Evolutionary conservation across 2,329 filamentous ascomycete genomes (phyloP), one percentile per base, ranked within the genome.

Genomic region (Trichoderma sp.): DNA sequence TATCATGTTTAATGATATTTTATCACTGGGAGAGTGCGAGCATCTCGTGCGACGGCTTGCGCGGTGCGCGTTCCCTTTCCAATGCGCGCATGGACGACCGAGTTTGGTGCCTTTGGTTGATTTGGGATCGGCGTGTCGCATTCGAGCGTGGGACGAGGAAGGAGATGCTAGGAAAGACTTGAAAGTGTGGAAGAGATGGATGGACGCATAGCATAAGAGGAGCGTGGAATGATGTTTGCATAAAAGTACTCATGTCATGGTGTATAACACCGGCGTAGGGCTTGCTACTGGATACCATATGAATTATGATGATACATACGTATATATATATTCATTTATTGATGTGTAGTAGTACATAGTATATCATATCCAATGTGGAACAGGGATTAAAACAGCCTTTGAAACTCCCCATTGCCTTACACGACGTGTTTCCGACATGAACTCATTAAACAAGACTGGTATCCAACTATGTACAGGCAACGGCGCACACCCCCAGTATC

Each of bases 1-100:
- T 2, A 89, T 96, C 76, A 95, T 94, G 91, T 96, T 96, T 79
- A 95, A 95, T 73, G 93, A 96, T 74, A 75, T 80, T 6, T 79
- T 96, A 8, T 83, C 82, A 0, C 71, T 76, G 0, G 78, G 82
- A 0, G 84, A 93, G 71, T 95, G 92, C 73, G 72, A 79, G 11
- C 75, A 77, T 0, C 77, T 96, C 39, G 77, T 95, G 0, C 70
- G 66, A 1, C 82, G 83, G 3, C 79, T 96, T n/a, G 84, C 85
- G 0, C 75, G 74, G 0, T 94, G 91, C 72, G 83, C 83, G 0
- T 92, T 95, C 71, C 92, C 93, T 0, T 96, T 96, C 72, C 90
- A 93, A 76, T 96, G 93, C 78, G 93, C 93, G 1, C 93, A 96
- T 81, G 93, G 93, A 0, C 83, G 89, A 65, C 89, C 89, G 1